phyloP scores from a whole-genome alignment of 2,329 filamentous ascomycete species.

The Monilinia fructicola region DNA sequence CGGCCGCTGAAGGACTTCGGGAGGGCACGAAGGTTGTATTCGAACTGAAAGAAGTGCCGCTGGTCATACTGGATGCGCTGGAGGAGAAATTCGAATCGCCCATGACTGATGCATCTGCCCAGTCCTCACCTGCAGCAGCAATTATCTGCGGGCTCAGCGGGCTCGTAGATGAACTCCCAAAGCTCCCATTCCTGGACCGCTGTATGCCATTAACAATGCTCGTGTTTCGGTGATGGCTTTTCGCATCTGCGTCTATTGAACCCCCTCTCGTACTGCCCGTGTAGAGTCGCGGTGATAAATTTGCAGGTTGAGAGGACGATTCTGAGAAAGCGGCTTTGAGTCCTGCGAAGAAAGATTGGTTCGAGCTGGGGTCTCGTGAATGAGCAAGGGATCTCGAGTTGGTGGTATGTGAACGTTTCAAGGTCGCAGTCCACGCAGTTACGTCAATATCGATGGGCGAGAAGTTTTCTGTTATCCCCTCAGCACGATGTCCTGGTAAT shows the following conservation, averaged over 20 bases:
- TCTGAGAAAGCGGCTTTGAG: conserved; percentile 31
- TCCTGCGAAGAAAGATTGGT: conserved; percentile 28
- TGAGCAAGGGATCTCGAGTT: conserved; percentile 31
- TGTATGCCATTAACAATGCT: conserved; percentile 97
- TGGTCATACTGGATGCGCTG: conserved; percentile 35
- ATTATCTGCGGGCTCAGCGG: conserved; percentile 88
- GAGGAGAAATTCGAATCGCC: conserved; percentile 36
- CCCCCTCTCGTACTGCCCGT: conserved; percentile 39
- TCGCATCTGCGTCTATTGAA: conserved; percentile 51
- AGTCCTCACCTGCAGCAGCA: conserved; percentile 56
- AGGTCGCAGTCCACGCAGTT: conserved; percentile 34
- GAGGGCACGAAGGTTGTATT: conserved; percentile 40
- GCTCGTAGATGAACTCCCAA: conserved; percentile 74
- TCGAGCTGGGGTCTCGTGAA: conserved; percentile 33
- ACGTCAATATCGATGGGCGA: conserved; percentile 36
- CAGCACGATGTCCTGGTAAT: conserved; percentile 34
- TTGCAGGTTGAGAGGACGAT: conserved; percentile 31
- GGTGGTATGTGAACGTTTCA: conserved; percentile 37
- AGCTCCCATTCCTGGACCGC: conserved; percentile 86
- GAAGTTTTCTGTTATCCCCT: conserved; percentile 33
- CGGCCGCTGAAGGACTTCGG: conserved; percentile 44
- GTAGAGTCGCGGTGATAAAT: conserved; percentile 37
- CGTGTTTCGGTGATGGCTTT: conserved; percentile 81
- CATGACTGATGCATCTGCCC: conserved; percentile 39
- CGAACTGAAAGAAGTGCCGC: conserved; percentile 38